Conservation (phyloP, 2,329 filamentous ascomycete genomes). For the Nemania bipapillata region DNA sequence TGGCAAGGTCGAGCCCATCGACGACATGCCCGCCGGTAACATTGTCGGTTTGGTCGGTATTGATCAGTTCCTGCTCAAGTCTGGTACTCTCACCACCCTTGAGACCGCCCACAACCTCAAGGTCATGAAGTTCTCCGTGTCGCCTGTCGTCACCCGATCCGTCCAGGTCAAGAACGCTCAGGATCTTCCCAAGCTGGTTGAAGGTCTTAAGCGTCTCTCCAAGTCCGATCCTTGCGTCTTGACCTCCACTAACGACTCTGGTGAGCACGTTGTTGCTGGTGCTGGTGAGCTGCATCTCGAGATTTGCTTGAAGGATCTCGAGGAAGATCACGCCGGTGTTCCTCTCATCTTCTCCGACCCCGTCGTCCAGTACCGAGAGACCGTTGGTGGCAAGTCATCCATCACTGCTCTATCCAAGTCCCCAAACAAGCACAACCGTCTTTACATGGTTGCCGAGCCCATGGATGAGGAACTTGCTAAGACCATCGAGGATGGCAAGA, state of each 20-base stretch:
- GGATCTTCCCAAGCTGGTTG: conserved; percentile 98
- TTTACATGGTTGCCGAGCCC: conserved; percentile 93
- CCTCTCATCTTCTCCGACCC: conserved; percentile 98
- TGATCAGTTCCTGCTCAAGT: conserved; percentile 99
- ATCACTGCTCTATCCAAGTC: conserved; percentile 99
- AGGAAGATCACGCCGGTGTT: conserved; percentile 99
- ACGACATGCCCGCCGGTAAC: conserved; percentile 99
- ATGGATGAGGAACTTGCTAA: conserved; percentile 89
- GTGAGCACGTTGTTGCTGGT: conserved; percentile 99
- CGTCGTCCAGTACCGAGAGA: conserved; percentile 98
- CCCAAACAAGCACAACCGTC: conserved; percentile 99
- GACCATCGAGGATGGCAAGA: conserved; percentile 92
- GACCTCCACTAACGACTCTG: conserved; percentile 86
- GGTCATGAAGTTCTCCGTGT: conserved; percentile 99
- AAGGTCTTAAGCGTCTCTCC: conserved; percentile 99
- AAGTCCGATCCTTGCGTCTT: conserved; percentile 99
- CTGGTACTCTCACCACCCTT: conserved; percentile 96
- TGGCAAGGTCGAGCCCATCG: conserved; percentile 97
- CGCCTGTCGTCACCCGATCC: conserved; percentile 96
- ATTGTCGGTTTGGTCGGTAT: conserved; percentile 99
- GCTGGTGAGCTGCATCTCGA: conserved; percentile 99
- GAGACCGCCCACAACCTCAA: conserved; percentile 99
- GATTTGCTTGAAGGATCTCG: conserved; percentile 99
- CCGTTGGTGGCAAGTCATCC: conserved; percentile 82
- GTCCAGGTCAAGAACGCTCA: conserved; percentile 99